Base-by-base conservation (phyloP, 75 land plant species). In the Picea glauca region DNA sequence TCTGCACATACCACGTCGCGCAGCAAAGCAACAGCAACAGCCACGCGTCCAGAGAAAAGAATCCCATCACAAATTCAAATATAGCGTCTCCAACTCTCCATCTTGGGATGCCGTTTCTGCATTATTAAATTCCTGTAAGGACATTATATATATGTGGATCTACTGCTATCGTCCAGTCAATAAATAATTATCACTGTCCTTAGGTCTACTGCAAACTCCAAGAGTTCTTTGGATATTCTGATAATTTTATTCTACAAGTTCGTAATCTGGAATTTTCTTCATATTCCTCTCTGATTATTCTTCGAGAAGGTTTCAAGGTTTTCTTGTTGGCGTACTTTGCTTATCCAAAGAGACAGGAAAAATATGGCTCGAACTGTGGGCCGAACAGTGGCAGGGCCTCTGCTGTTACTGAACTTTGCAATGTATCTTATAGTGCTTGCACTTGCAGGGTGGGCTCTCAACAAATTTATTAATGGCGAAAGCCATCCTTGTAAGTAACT, bases 381-480 rank as follows among this genome's bases (percentile, higher is more conserved):
- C 72, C 59, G 95, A 54, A 84, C 82, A 67, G 8, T 87, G 57
- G 88, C 91, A 60, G 86, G 82, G 75, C 91, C 93, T 17, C 84
- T 93, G 81, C 78, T 93, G 80, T 67, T 90, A 18, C 58, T 91
- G 62, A 93, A 91, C 83, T 76, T 91, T 73, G n/a, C 81, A 0
- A 82, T 91, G 93, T 89, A 88, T 60, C 13, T 88, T 0, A 81
- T 88, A 13, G 88, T 89, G 13, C 54, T 91, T 40, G 91, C 85
- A 3, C 80, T 89, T 65, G 89, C 93, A 23, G 90, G 93, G 58
- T 91, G 91, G 91, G 79, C 80, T 32, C 86, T 93, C 62, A 84
- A 93, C 83, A 77, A 83, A 61, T 84, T 77, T 79, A 89, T 91
- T 86, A 83, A 91, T 80, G 83, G 85, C 85, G 74, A 76, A 46